Base-by-base conservation (phyloP, 2,329 filamentous ascomycete genomes). In the Paraconiothyrium brasiliense region DNA sequence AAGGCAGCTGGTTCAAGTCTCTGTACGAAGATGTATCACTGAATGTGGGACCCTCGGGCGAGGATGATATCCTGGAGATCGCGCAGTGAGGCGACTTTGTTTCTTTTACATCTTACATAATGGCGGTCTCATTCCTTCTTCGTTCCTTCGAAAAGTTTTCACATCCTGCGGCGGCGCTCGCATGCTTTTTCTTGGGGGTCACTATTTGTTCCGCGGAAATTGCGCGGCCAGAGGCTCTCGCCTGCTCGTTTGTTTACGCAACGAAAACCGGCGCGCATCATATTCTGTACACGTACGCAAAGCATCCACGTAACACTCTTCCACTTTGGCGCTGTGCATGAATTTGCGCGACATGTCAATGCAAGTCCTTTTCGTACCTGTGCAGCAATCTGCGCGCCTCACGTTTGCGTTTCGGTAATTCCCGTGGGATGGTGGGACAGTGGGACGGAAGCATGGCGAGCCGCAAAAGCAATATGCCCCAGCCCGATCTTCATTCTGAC, bases 1-100 rank as follows among this genome's bases (percentile, higher is more conserved):
- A 71, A 52, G 73, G 68, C 0, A 75, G 71, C 46, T 71, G 71
- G 71, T 76, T 76, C 62, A 74, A 71, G 61, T 67, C 64, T n/a
- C 30, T 76, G 20, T 76, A 76, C 56, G 70, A 74, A 20, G 72
- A 75, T 39, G 57, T 22, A 1, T 57, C 55, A 24, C 37, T 54
- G 8, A 54, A 54, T 32, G 63, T 54, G 4, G 52, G 52, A 3
- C 49, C 37, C n/a, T 43, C 27, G 11, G 52, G 22, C 9, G 54
- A 56, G 22, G 61, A 67, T 8, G 64, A 68, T 58, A 57, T 67
- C 16, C 59, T 67, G 13, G 13, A 46, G 16, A 50, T 64, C 24
- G 52, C 59, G 10, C 64, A 65, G 57, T 69, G 49, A 61, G 47
- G 30, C 11, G 13, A 11, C 22, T 41, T 20, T 14, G 5, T 24